A percentile compares a stretch with the other conserved stretches of the same genome.
Evolutionary conservation across 371 early-diverging fungal genomes (phyloP).

Genomic region (Mucor racemosus): DNA sequence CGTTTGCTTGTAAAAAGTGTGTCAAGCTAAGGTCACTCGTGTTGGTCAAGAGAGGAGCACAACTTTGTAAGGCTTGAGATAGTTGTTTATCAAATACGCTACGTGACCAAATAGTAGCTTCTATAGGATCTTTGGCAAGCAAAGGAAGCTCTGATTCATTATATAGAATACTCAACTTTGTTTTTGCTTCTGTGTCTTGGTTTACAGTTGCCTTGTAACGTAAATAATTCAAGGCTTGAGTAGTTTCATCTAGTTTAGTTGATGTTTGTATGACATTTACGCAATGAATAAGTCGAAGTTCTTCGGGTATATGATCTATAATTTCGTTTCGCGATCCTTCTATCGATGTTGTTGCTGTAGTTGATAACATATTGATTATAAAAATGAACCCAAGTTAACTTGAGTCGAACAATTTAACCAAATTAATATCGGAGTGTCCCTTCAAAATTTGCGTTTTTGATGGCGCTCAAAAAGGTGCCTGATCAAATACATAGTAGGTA

Average conservation of each 20-base stretch:
- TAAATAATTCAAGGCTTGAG: conserved; percentile 36
- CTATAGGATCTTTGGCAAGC: conserved; percentile 4
- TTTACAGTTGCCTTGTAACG: conserved; percentile 34
- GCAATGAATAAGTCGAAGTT: conserved; percentile 25
- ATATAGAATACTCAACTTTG: conserved; percentile 45
- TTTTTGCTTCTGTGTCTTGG: conserved; percentile 47
- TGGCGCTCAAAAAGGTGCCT: background rate
- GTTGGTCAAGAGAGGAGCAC: conserved; percentile 20
- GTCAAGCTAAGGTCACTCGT: conserved; percentile 14
- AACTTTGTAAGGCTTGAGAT: conserved; percentile 27
- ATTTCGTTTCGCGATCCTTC: background rate
- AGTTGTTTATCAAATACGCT: conserved; percentile 53
- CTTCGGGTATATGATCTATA: conserved; percentile 20
- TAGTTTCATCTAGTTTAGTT: background rate
- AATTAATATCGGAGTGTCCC: background rate
- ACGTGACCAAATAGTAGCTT: conserved; percentile 47
- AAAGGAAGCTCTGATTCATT: conserved; percentile 6
- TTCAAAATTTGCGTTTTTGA: background rate
- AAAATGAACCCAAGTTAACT: background rate
- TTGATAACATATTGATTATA: background rate
- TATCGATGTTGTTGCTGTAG: background rate
- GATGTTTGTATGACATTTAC: conserved; percentile 9
- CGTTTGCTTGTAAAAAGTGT: conserved; percentile 7
- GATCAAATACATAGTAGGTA: background rate
- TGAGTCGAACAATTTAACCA: background rate